Evolutionary conservation across 352 stramenopile species (phyloP).

Genomic region (Saprolegnia diclina): DNA sequence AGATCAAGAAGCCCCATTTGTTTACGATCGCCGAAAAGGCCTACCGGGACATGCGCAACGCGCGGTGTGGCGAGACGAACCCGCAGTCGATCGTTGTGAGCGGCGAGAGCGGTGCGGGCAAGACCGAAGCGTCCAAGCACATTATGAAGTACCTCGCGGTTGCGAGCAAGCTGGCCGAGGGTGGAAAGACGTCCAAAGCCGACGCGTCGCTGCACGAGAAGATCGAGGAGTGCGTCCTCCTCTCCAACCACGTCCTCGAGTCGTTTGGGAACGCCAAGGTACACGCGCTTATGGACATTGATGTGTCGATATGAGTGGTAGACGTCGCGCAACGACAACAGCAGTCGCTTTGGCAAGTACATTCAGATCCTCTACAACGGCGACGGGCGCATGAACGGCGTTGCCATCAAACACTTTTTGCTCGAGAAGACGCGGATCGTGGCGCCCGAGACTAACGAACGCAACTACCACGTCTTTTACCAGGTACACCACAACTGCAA

Average conservation of each 20-base stretch:
- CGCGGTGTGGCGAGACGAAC: conserved; percentile 35
- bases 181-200: conserved; percentile 12
- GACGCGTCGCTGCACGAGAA: conserved; percentile 43
- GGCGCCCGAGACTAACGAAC: conserved; percentile 56
- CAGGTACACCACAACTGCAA: conserved; percentile 33
- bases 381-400: conserved; percentile 63
- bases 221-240: conserved; percentile 75
- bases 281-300: neutral
- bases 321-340: conserved; percentile 85
- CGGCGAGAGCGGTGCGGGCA: conserved; percentile 89
- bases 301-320: neutral
- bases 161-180: conserved; percentile 45
- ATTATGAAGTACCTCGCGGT: conserved; percentile 84
- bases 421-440: conserved; percentile 77
- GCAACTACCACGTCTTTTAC: conserved; percentile 84
- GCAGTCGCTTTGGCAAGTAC: conserved; percentile 88
- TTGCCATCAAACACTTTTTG: conserved; percentile 74
- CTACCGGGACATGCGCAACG: conserved; percentile 63
- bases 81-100: conserved; percentile 93
- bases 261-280: conserved; percentile 80
- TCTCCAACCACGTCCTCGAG: conserved; percentile 77
- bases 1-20: conserved; percentile 47
- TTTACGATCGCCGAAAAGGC: conserved; percentile 79
- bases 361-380: conserved; percentile 80
- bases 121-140: conserved; percentile 94